Percentiles rank a stretch among this genome's conserved stretches.
These are phyloP conservation scores for Veloboletus limbatus DNA, from an alignment of 1,284 basidiomycete genomes.

Conservation along the genomic window DNA sequence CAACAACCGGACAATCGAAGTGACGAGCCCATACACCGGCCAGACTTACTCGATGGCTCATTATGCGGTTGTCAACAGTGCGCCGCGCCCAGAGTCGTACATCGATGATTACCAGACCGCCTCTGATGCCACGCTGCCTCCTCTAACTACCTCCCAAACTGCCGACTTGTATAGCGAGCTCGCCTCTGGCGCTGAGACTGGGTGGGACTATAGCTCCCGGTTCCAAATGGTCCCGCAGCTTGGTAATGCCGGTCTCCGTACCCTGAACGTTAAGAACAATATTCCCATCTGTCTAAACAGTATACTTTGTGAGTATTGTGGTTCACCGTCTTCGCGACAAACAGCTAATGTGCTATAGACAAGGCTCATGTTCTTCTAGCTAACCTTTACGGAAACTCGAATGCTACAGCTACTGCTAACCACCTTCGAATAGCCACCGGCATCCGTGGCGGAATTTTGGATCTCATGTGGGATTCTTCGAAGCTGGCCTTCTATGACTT, in stretches of 20 bases:
- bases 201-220: slow-evolving; percentile 35
- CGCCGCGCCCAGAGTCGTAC: slow-evolving; percentile 87
- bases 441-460: slow-evolving; percentile 71
- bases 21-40: slow-evolving; percentile 74
- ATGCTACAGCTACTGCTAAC: slow-evolving; percentile 43
- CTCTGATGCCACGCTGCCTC: slow-evolving; percentile 52
- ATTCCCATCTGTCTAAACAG: slow-evolving; percentile 83
- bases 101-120: slow-evolving; percentile 75
- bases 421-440: slow-evolving; percentile 60
- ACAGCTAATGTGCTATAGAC: slow-evolving; percentile 42
- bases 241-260: slow-evolving; percentile 57
- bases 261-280: slow-evolving; percentile 68
- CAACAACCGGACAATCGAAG: slow-evolving; percentile 67
- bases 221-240: slow-evolving; percentile 45
- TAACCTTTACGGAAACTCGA: slow-evolving; percentile 54
- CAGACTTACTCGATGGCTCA: slow-evolving; percentile 64
- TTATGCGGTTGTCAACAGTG: slow-evolving; percentile 78
- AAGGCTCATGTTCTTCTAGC: slow-evolving; percentile 64
- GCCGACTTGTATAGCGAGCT: slow-evolving; percentile 84
- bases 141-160: slow-evolving; percentile 59
- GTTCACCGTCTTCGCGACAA: neutral
- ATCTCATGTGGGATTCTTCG: slow-evolving; percentile 80
- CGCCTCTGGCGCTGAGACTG: slow-evolving; percentile 65
- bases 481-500: slow-evolving; percentile 91
- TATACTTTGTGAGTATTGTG: slow-evolving; percentile 65